These are phyloP conservation scores for Jaapia argillacea DNA, from an alignment of 768 basidiomycete species.

Conservation along the genomic window DNA sequence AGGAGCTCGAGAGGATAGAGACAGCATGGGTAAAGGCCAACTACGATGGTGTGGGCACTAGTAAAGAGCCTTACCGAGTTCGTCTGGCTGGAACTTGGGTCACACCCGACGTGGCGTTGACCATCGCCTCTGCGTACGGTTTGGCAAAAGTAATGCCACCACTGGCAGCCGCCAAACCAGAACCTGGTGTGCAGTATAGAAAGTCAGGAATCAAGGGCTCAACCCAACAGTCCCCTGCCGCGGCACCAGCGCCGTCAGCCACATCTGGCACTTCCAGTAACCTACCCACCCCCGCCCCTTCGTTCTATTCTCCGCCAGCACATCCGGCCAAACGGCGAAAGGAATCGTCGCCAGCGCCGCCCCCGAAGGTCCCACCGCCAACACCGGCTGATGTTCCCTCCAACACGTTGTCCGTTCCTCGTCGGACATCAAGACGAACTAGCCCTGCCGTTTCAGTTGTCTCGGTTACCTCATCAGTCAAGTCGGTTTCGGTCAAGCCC, in stretches of 20 bases:
- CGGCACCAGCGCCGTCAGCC: constrained; percentile 18
- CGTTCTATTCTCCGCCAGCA: constrained; percentile 19
- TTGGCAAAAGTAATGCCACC: constrained; percentile 51
- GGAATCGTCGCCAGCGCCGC: constrained; percentile 39
- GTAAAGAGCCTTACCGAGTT: constrained; percentile 45
- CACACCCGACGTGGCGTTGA: constrained; percentile 48
- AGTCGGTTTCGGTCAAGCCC: not conserved
- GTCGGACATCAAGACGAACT: not conserved
- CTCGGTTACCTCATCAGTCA: constrained; percentile 1
- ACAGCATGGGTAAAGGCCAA: constrained; percentile 74
- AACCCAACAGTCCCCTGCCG: constrained; percentile 21
- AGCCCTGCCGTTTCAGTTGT: not conserved
- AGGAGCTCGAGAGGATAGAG: constrained; percentile 70
- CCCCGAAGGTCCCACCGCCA: constrained; percentile 8
- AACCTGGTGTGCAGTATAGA: constrained; percentile 70
- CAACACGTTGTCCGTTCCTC: constrained; percentile 11
- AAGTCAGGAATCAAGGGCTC: constrained; percentile 41
- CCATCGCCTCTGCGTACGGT: constrained; percentile 58
- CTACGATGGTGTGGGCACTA: constrained; percentile 56
- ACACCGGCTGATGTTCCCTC: constrained; percentile 8
- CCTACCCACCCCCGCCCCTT: constrained; percentile 24
- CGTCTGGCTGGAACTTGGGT: constrained; percentile 91
- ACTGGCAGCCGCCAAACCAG: constrained; percentile 66
- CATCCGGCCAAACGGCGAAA: constrained; percentile 56
- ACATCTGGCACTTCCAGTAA: constrained; percentile 6